Conservation (phyloP, 2,329 filamentous ascomycete species). For the Penicillium italicum region DNA sequence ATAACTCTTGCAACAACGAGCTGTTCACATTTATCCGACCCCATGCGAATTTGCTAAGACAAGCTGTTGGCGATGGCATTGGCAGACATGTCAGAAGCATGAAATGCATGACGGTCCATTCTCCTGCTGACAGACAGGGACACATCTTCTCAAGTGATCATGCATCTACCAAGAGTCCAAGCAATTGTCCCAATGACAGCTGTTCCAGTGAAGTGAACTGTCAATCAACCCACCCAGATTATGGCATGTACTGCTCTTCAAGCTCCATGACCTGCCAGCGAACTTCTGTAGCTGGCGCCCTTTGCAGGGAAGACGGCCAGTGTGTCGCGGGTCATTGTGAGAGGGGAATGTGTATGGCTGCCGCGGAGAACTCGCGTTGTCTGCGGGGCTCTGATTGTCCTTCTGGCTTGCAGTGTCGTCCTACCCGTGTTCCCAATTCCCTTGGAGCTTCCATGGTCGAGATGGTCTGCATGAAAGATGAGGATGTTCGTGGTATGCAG, state of each 20-base stretch:
- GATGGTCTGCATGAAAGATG: background rate
- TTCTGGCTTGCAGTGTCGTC: background rate
- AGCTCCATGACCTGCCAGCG: background rate
- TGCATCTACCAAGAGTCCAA: background rate
- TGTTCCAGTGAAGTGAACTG: background rate
- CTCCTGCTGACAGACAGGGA: background rate
- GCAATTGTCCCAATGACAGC: background rate
- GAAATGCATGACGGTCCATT: background rate
- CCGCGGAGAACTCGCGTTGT: background rate
- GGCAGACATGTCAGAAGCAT: background rate
- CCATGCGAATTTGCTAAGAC: background rate
- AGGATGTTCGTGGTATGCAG: background rate
- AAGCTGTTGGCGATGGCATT: background rate
- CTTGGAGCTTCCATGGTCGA: background rate
- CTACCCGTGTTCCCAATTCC: background rate
- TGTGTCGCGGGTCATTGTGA: background rate
- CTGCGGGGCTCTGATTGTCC: background rate
- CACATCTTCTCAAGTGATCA: constrained; percentile 2
- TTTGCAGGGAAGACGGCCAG: background rate
- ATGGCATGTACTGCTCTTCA: constrained; percentile 1
- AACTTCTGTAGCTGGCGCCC: background rate
- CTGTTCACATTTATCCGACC: constrained; percentile 2
- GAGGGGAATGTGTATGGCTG: background rate
- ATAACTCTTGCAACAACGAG: background rate
- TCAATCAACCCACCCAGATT: background rate